phyloP scores from a whole-genome alignment of 345 rosid species.

The Populus nigra region DNA sequence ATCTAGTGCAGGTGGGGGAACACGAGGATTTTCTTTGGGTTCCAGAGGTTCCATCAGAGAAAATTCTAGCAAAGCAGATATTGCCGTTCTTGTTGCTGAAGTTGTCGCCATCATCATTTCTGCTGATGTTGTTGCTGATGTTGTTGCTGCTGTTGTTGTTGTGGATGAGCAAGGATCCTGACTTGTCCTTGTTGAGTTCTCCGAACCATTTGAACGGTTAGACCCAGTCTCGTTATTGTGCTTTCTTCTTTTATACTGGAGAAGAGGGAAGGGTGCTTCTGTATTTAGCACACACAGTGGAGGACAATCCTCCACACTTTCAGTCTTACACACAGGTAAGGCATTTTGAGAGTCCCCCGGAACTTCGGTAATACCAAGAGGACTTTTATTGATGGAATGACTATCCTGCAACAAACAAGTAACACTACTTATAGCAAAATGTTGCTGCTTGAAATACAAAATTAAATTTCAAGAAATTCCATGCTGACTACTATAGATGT shows the following conservation, averaged over 20 bases:
- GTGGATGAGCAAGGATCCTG: constrained; percentile 68
- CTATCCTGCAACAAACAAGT: constrained; percentile 35
- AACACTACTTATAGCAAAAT: constrained; percentile 4
- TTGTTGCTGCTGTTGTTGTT: constrained; percentile 51
- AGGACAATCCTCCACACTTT: constrained; percentile 44
- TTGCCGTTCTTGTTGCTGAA: constrained; percentile 55
- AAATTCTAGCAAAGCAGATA: constrained; percentile 80
- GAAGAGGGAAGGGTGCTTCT: constrained; percentile 60
- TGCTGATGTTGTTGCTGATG: constrained; percentile 23
- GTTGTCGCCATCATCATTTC: constrained; percentile 31
- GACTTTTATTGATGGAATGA: constrained; percentile 20
- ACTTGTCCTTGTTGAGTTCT: constrained; percentile 53
- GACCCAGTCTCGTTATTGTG: constrained; percentile 41
- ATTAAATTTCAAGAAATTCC: not conserved
- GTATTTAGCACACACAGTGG: constrained; percentile 46
- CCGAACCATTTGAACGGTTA: constrained; percentile 44
- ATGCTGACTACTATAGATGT: too few species aligned
- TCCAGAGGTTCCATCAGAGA: constrained; percentile 63
- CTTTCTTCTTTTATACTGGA: constrained; percentile 73
- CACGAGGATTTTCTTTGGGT: constrained; percentile 29
- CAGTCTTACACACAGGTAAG: constrained; percentile 46
- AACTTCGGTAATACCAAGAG: constrained; percentile 30
- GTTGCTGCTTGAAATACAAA: too few species aligned
- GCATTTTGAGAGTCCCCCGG: constrained; percentile 31
- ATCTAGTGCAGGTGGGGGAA: constrained; percentile 25